These are phyloP conservation scores for Ogataea glucozyma DNA, from an alignment of 805 yeast genomes.

Conservation along the genomic window DNA sequence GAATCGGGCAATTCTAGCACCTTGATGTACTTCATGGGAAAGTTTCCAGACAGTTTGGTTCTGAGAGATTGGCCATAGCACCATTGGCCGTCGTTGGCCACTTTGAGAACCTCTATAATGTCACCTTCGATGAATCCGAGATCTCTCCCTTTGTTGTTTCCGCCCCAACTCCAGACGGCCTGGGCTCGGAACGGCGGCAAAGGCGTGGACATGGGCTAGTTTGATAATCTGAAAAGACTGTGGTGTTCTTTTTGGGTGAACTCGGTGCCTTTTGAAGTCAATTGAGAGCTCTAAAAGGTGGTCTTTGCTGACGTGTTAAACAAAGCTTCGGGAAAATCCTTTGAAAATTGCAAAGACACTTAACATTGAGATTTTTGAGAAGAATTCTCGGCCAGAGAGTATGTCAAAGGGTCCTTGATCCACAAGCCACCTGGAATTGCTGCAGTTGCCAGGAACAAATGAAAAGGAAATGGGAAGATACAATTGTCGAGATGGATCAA, in stretches of 20 bases:
- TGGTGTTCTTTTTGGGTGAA: not conserved
- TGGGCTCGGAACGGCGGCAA: conserved; percentile 33
- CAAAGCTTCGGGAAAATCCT: no score
- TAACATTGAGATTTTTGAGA: no score
- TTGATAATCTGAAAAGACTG: no score
- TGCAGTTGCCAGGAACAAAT: conserved; percentile 3
- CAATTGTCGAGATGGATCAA: no score
- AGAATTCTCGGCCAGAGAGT: no score
- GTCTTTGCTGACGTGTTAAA: not conserved
- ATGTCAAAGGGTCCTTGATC: not conserved
- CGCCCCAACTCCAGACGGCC: conserved; percentile 92
- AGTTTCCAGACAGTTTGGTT: conserved; percentile 79
- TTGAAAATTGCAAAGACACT: no score
- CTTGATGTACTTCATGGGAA: conserved; percentile 85
- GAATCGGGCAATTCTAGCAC: conserved; percentile 28
- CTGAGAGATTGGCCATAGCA: conserved; percentile 83
- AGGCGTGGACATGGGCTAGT: conserved; percentile 6
- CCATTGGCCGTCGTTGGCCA: conserved; percentile 86
- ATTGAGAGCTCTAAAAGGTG: no score
- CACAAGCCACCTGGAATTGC: conserved; percentile 4
- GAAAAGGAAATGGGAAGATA: no score
- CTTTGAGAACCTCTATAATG: conserved; percentile 71
- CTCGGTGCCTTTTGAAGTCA: no score
- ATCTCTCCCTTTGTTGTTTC: conserved; percentile 77
- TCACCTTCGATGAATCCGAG: conserved; percentile 95